phyloP scores from a whole-genome alignment of 1,139 yeast species.

The Meyerozyma guilliermondii region DNA sequence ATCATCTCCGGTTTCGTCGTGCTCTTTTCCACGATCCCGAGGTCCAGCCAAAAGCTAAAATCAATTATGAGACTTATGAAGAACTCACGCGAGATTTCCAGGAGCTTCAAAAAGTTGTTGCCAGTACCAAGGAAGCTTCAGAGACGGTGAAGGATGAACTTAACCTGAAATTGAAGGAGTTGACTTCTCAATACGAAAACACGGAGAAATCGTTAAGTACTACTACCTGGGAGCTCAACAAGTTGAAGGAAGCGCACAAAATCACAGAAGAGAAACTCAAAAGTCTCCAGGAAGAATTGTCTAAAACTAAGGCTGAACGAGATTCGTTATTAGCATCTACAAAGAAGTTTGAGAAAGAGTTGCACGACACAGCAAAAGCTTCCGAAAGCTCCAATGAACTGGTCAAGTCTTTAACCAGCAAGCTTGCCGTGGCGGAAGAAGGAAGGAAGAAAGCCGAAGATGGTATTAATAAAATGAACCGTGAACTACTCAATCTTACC shows the following conservation, averaged over 20 bases:
- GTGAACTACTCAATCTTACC: slow-evolving; percentile 67
- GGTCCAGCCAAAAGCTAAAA: slow-evolving; percentile 59
- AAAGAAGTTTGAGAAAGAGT: slow-evolving; percentile 5
- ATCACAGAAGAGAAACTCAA: slow-evolving; percentile 30
- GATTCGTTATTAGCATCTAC: slow-evolving; percentile 20
- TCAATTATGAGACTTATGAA: slow-evolving; percentile 70
- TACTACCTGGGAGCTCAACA: slow-evolving; percentile 16
- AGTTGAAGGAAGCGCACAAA: slow-evolving; percentile 29
- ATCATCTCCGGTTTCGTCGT: slow-evolving; percentile 60
- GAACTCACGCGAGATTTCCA: slow-evolving; percentile 45
- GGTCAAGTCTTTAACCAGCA: slow-evolving; percentile 21
- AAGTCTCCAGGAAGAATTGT: slow-evolving; percentile 16
- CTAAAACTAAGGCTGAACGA: slow-evolving; percentile 10
- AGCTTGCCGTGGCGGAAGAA: slow-evolving; percentile 24
- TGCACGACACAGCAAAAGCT: slow-evolving; percentile 6
- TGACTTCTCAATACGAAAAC: slow-evolving; percentile 10
- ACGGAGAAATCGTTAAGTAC: slow-evolving; percentile 12
- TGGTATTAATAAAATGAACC: slow-evolving; percentile 86
- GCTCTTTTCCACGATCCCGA: slow-evolving; percentile 74
- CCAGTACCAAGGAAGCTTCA: slow-evolving; percentile 20
- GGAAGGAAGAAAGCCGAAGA: slow-evolving; percentile 72
- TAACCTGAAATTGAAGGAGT: slow-evolving; percentile 18
- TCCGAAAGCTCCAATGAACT: slow-evolving; percentile 8
- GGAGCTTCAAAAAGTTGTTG: slow-evolving; percentile 20
- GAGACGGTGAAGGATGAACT: slow-evolving; percentile 22